Percentiles rank a stretch among this genome's conserved stretches.
Conservation (phyloP, 2,329 filamentous ascomycete genomes). For the Ophiognomonia clavigignenti-juglandacearum region DNA sequence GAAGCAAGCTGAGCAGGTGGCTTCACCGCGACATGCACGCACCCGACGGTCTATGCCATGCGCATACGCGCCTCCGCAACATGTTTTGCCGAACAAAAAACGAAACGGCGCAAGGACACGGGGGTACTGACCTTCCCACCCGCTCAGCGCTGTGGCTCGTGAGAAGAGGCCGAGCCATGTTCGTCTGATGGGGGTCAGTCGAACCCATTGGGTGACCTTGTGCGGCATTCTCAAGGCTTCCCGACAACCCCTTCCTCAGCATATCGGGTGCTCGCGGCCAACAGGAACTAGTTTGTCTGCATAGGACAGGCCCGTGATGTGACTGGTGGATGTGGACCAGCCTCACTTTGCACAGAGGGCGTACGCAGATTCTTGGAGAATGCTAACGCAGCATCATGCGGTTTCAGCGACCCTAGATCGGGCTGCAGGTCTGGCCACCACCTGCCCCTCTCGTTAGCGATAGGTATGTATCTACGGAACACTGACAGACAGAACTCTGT, state of each 20-base stretch:
- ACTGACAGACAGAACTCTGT: neutral
- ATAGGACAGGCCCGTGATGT: slow-evolving; percentile 2
- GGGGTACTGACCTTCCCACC: no score
- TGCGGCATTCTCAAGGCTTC: slow-evolving; percentile 6
- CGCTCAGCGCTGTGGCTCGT: slow-evolving; percentile 2
- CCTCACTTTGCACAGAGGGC: slow-evolving; percentile 11
- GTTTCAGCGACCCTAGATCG: slow-evolving; percentile 13
- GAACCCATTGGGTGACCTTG: slow-evolving; percentile 6
- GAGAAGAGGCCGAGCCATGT: neutral
- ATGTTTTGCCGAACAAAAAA: neutral
- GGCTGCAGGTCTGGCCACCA: slow-evolving; percentile 4
- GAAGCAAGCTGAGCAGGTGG: neutral
- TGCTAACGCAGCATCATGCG: slow-evolving; percentile 7
- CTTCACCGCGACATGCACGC: slow-evolving; percentile 11
- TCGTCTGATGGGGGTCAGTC: neutral
- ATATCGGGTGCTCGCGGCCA: slow-evolving; percentile 6
- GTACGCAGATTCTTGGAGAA: slow-evolving; percentile 4
- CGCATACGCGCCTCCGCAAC: neutral
- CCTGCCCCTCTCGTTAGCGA: neutral
- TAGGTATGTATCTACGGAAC: neutral
- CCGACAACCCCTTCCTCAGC: slow-evolving; percentile 4
- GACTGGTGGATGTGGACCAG: slow-evolving; percentile 10
- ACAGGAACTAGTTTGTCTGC: slow-evolving; percentile 9
- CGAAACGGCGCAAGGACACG: no score
- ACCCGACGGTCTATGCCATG: slow-evolving; percentile 4